Evolutionary conservation across 2,329 filamentous ascomycete genomes (phyloP), one percentile per base, ranked within the genome.

Genomic region (Aurifilum marmelostoma): DNA sequence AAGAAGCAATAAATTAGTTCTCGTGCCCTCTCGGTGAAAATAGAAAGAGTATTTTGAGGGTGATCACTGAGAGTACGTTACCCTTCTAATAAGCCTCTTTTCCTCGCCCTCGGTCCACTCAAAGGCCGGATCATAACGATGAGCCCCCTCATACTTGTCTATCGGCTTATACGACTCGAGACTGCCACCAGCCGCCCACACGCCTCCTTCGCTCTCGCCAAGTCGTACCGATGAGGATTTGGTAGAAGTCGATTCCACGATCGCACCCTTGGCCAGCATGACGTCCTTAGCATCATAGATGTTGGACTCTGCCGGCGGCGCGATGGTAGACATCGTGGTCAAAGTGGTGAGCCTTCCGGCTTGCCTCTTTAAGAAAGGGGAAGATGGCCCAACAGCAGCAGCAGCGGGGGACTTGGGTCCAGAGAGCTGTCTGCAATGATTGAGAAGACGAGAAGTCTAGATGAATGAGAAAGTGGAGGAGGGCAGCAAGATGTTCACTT

Each of bases 71-170:
- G 52, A 21, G n/a, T 18, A 34, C 76, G 78, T 71, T 74, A 87
- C 83, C 78, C 84, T 87, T 60, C 83, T 77, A 12, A 89, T 81
- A 1, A 89, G 76, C 61, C 76, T 81, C 74, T 80, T 83, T 76
- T 90, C 88, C 73, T 90, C 88, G 62, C 83, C 80, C 14, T 80
- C 77, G 2, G 84, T 83, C 88, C 88, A 90, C 60, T 82, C 79
- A 60, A 84, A 86, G 1, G 80, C 75, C 0, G 87, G 87, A 72
- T 90, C 87, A 74, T 84, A 89, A 63, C 87, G 81, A 76, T 89
- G 87, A 11, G 81, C 77, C 3, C 87, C 86, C 73, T 90, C 88
- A 73, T 88, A 89, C 8, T 77, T 77, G 1, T 82, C 81, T n/a
- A 87, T 83, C 0, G 85, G 86, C 69, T 81, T 80, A 72, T 87